These are phyloP conservation scores for Lentinula novae-zelandiae DNA, from an alignment of 1,284 basidiomycete genomes.

Conservation along the genomic window DNA sequence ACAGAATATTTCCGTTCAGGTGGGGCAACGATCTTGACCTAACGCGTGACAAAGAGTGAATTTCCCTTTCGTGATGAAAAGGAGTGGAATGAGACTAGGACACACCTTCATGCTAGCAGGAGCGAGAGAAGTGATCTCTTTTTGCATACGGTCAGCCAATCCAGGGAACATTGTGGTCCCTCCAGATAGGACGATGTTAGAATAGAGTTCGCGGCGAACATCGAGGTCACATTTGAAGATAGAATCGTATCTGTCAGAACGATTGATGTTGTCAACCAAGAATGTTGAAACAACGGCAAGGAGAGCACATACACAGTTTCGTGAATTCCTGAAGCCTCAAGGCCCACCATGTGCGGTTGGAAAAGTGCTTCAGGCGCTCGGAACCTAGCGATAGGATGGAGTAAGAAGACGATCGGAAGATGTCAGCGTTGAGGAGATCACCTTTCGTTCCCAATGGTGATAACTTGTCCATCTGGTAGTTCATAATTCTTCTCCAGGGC, in stretches of 20 bases:
- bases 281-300: background rate
- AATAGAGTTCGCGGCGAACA: conserved; percentile 88
- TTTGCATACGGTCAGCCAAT: conserved; percentile 97
- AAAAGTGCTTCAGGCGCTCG: conserved; percentile 96
- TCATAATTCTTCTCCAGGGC: conserved; percentile 15
- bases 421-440: background rate
- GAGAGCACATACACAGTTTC: conserved; percentile 71
- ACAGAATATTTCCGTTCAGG: conserved; percentile 15
- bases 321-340: conserved; percentile 93
- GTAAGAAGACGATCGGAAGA: background rate
- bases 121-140: conserved; percentile 87
- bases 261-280: background rate
- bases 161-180: conserved; percentile 98
- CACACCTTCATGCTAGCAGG: conserved; percentile 87
- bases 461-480: conserved; percentile 14
- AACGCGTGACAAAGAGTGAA: background rate
- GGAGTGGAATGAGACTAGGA: conserved; percentile 13
- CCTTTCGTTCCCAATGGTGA: conserved; percentile 17
- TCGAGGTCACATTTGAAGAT: conserved; percentile 81
- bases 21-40: conserved; percentile 14
- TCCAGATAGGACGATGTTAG: conserved; percentile 92
- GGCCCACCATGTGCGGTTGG: conserved; percentile 92
- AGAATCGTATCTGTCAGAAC: conserved; percentile 50
- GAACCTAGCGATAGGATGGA: conserved; percentile 54
- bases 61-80: too few relatives aligned